Conservation (phyloP, 2,329 filamentous ascomycete species). For the Epichloe coenophiala region DNA sequence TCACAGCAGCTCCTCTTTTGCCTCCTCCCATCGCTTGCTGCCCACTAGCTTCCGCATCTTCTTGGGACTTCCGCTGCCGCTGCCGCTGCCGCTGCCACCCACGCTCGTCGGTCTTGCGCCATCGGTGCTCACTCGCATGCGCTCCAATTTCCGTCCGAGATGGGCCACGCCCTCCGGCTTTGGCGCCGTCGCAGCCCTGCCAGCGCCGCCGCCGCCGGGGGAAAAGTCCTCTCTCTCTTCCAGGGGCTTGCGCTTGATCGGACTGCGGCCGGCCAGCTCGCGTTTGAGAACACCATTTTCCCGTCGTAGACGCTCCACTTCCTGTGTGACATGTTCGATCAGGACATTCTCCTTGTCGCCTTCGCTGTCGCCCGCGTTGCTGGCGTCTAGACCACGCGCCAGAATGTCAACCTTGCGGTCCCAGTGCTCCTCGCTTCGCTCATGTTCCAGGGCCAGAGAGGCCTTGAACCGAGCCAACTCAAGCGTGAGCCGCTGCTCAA, state of each 20-base stretch:
- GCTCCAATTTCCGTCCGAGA: conserved; percentile 35
- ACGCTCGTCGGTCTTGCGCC: conserved; percentile 13
- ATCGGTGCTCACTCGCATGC: conserved; percentile 33
- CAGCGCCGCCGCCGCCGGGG: background rate
- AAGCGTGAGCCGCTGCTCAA: conserved; percentile 61
- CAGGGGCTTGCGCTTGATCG: conserved; percentile 44
- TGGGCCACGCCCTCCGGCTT: conserved; percentile 16
- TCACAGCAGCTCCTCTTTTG: conserved; percentile 19
- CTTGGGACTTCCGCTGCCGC: conserved; percentile 31
- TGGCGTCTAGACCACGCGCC: conserved; percentile 38
- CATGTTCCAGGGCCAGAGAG: conserved; percentile 63
- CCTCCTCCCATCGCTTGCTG: conserved; percentile 33
- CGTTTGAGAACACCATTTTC: conserved; percentile 53
- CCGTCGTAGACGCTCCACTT: conserved; percentile 55
- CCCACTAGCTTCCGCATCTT: conserved; percentile 36
- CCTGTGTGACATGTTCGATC: conserved; percentile 51
- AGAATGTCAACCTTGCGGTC: conserved; percentile 70
- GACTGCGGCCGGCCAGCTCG: conserved; percentile 50
- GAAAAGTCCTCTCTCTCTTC: conserved; percentile 36
- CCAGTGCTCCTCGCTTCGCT: conserved; percentile 70
- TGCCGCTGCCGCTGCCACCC: conserved; percentile 1
- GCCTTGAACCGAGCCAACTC: conserved; percentile 75
- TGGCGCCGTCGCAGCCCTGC: background rate
- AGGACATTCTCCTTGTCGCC: conserved; percentile 48
- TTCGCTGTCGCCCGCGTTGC: conserved; percentile 30